Conservation (phyloP, 75 land plant species). For the Sequoiadendron giganteum region DNA sequence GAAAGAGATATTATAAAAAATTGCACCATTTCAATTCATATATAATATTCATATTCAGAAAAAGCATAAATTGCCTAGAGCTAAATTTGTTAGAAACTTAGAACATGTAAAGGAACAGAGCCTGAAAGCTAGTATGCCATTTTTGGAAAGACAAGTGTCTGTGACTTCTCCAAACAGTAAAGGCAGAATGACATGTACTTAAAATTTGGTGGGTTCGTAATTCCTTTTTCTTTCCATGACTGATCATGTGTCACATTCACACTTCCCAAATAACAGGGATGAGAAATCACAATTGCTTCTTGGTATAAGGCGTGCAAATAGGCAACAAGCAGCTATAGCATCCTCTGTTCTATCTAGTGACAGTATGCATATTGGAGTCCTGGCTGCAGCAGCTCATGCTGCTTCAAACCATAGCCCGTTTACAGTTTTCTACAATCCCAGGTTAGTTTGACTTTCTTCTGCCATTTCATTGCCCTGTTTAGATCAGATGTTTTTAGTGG, state of each 20-base stretch:
- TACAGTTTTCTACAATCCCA: slow-evolving; percentile 87
- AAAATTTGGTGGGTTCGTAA: not conserved
- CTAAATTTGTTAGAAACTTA: not conserved
- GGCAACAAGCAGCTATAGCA: slow-evolving; percentile 75
- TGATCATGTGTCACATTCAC: not conserved
- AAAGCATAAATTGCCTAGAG: not conserved
- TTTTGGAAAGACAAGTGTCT: not conserved
- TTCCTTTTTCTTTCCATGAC: not conserved
- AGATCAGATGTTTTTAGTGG: not conserved
- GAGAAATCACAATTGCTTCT: slow-evolving; percentile 77
- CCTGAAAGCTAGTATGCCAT: not conserved
- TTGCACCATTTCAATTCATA: not conserved
- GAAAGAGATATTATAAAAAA: not conserved
- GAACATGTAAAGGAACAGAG: not conserved
- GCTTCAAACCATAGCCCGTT: slow-evolving; percentile 85
- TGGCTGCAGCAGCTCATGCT: slow-evolving; percentile 96
- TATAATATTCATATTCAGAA: not conserved
- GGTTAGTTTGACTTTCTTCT: slow-evolving; percentile 33
- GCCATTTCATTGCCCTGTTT: not conserved
- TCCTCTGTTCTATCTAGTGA: slow-evolving; percentile 88
- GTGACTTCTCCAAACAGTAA: not conserved
- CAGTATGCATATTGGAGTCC: slow-evolving; percentile 93
- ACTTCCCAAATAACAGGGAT: slow-evolving; percentile 40
- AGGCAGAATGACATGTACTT: not conserved
- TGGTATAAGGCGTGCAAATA: slow-evolving; percentile 81